These are phyloP conservation scores for Nematocida minor DNA, from an alignment of 371 early-diverging fungal species.

Conservation along the genomic window DNA sequence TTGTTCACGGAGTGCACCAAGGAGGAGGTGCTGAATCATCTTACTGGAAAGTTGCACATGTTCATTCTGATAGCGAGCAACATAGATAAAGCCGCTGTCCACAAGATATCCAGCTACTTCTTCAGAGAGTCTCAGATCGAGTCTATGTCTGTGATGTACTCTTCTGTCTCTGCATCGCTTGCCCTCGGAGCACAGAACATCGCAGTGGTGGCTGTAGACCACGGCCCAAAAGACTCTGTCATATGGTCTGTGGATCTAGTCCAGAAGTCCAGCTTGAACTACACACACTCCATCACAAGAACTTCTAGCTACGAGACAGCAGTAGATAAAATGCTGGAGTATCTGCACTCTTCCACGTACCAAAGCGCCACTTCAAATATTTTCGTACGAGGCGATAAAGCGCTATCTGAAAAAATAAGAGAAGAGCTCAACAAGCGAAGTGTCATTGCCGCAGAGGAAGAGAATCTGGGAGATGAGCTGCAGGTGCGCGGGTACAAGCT, in stretches of 20 bases:
- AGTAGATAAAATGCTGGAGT: constrained; percentile 2
- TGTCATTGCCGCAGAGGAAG: not conserved
- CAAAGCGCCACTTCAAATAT: not conserved
- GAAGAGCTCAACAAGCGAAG: not conserved
- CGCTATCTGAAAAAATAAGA: not conserved
- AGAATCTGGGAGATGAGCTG: not conserved
- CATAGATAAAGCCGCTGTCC: not conserved
- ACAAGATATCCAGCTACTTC: constrained; percentile 18
- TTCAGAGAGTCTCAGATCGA: constrained; percentile 11
- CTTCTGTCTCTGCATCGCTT: constrained; percentile 40
- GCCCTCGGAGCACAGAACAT: constrained; percentile 39
- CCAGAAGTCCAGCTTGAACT: constrained; percentile 7
- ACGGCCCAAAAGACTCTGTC: not conserved
- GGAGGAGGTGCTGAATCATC: not conserved
- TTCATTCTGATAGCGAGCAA: constrained; percentile 33
- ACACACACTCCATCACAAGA: constrained; percentile 11
- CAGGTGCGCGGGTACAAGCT: constrained; percentile 10
- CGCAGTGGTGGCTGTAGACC: not conserved
- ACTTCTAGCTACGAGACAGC: not conserved
- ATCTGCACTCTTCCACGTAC: not conserved
- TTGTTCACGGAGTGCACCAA: constrained; percentile 1
- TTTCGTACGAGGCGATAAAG: not conserved
- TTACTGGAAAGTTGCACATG: constrained; percentile 31
- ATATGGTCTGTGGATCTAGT: constrained; percentile 37
- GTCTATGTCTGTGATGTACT: constrained; percentile 49